A percentile compares a stretch with the other conserved stretches of the same genome.
Evolutionary conservation across 2,329 filamentous ascomycete genomes (phyloP).

Genomic region (Cryoendolithus antarcticus): DNA sequence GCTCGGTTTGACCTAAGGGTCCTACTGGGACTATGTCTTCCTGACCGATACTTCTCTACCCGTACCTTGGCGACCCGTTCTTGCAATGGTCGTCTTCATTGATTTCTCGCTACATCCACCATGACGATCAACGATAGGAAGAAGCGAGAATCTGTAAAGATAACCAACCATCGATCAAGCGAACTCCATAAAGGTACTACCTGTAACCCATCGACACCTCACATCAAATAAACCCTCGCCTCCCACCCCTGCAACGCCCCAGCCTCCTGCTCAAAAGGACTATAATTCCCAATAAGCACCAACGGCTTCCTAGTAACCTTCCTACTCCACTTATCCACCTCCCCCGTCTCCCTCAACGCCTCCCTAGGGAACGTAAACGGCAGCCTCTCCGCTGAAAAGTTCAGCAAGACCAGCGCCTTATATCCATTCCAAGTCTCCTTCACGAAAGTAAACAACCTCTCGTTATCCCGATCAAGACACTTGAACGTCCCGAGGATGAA

Average conservation of each 20-base stretch:
- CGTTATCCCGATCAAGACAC: constrained; percentile 39
- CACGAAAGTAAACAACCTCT: constrained; percentile 39
- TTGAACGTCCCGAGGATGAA: constrained; percentile 58
- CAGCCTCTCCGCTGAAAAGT: constrained; percentile 23
- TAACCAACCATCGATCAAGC: too few species aligned
- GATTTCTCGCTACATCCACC: too few species aligned
- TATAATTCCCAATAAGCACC: constrained; percentile 31
- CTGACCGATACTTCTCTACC: too few species aligned
- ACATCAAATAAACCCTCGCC: constrained; percentile 25
- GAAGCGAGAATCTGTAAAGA: too few species aligned
- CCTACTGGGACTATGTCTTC: too few species aligned
- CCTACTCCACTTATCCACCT: constrained; percentile 8
- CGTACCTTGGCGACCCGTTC: too few species aligned
- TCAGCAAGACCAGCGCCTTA: constrained; percentile 25
- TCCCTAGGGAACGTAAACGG: constrained; percentile 3
- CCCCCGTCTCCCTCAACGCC: constrained; percentile 3
- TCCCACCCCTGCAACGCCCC: constrained; percentile 23
- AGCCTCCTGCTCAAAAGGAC: constrained; percentile 19
- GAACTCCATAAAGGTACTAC: too few species aligned
- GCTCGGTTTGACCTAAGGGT: too few species aligned
- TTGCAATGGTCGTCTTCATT: too few species aligned
- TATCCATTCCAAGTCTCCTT: constrained; percentile 22
- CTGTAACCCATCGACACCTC: neutral
- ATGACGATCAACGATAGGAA: too few species aligned
- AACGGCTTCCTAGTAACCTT: constrained; percentile 1